These are phyloP conservation scores for Fistulifera pelliculosa DNA, from an alignment of 108 stramenopile genomes.

Conservation along the genomic window DNA sequence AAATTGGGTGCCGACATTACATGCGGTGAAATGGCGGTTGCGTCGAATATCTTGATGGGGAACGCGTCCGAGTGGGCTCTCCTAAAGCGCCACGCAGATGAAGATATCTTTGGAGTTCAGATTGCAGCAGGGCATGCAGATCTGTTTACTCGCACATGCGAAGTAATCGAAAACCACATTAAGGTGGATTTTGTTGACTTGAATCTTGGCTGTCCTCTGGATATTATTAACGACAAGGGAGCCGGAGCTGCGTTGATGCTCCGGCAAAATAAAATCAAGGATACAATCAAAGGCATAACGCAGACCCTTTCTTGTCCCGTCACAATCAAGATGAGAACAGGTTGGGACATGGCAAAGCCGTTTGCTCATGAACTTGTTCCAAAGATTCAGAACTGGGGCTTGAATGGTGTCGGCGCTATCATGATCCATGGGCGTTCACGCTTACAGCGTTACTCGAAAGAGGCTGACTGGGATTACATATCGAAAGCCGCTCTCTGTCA, in stretches of 20 bases:
- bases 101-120: slow-evolving; percentile 97
- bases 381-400: slow-evolving; percentile 73
- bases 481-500: slow-evolving; percentile 61
- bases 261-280: slow-evolving; percentile 65
- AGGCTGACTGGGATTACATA: slow-evolving; percentile 96
- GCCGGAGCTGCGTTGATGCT: slow-evolving; percentile 87
- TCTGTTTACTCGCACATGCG: slow-evolving; percentile 63
- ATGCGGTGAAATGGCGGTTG: slow-evolving; percentile 97
- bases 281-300: slow-evolving; percentile 67
- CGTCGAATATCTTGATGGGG: slow-evolving; percentile 74
- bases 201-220: slow-evolving; percentile 97
- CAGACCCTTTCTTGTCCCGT: slow-evolving; percentile 68
- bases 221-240: slow-evolving; percentile 90
- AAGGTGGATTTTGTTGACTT: slow-evolving; percentile 95
- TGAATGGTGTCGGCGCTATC: slow-evolving; percentile 55
- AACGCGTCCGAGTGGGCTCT: slow-evolving; percentile 91
- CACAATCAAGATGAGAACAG: slow-evolving; percentile 96
- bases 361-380: slow-evolving; percentile 82
- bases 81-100: slow-evolving; percentile 82
- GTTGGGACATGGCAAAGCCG: slow-evolving; percentile 88
- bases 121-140: slow-evolving; percentile 87
- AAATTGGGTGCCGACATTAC: slow-evolving; percentile 96
- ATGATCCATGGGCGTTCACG: slow-evolving; percentile 95
- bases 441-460: slow-evolving; percentile 84
- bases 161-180: slow-evolving; percentile 61